phyloP scores from a whole-genome alignment of 1,284 basidiomycete species.

The Apiotrichum sp. region DNA sequence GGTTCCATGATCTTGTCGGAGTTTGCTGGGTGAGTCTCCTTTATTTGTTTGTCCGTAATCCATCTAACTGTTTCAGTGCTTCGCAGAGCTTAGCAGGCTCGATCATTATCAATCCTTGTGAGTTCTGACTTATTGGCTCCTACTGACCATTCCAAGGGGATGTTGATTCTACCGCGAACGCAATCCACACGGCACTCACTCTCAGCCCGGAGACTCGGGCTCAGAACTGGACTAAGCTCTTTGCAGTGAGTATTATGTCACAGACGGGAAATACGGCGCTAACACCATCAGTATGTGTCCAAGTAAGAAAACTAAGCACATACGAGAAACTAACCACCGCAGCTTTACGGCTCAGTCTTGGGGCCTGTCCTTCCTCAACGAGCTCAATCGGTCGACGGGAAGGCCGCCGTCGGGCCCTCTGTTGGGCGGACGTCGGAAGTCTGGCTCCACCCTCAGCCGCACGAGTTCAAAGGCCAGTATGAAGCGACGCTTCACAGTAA shows the following conservation, averaged over 20 bases:
- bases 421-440: conserved; percentile 15
- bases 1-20: conserved; percentile 98
- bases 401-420: conserved; percentile 23
- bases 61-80: conserved; percentile 48
- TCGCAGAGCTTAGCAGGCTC: conserved; percentile 92
- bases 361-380: conserved; percentile 83
- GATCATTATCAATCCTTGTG: conserved; percentile 87
- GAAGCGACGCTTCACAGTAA: conserved; percentile 15
- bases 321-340: neutral
- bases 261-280: neutral
- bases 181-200: conserved; percentile 88
- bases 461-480: conserved; percentile 18
- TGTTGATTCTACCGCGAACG: conserved; percentile 89
- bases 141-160: conserved; percentile 52
- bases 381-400: conserved; percentile 49
- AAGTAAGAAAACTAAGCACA: conserved; percentile 53
- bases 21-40: conserved; percentile 65
- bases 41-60: neutral
- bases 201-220: conserved; percentile 73
- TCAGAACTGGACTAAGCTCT: conserved; percentile 90
- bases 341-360: conserved; percentile 76
- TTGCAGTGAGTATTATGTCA: conserved; percentile 54
- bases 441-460: conserved; percentile 17
- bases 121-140: conserved; percentile 17
- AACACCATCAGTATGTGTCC: conserved; percentile 61